Base-by-base conservation (phyloP, 148 eudicot species). In the Beta vulgaris region DNA sequence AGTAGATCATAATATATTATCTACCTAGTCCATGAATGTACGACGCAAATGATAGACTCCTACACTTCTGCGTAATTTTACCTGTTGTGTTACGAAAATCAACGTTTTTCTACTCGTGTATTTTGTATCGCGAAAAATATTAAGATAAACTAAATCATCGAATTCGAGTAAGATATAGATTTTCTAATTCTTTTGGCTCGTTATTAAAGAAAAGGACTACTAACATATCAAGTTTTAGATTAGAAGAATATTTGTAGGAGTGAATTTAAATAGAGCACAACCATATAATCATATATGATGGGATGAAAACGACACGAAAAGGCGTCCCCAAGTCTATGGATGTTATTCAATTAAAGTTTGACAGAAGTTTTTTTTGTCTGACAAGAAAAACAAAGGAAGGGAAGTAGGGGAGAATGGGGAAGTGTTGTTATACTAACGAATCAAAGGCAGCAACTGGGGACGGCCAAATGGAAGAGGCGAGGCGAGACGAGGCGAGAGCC, bases 271-370 rank as follows among this genome's bases (percentile, higher is more conserved):
- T 43, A 28, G 14, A 25, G 16, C 63, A 59, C 35, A 32, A 23
- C 42, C 26, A 43, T 68, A n/a, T n/a, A n/a, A n/a, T n/a, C n/a
- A n/a, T n/a, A n/a, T n/a, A 23, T 16, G 11, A 37, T 19, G 55
- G 8, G 25, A 19, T 23, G 64, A 73, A 67, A 57, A 73, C 19
- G 77, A 74, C 68, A 21, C 0, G 59, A 62, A 73, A 39, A 42
- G 62, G 46, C 49, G 65, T 55, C 73, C 83, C 79, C 31, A 59
- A 76, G 76, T 80, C 76, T 76, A 76, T 80, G 82, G 76, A 80
- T 35, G 68, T 23, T n/a, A 71, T 42, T 73, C 3, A 57, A 69
- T 34, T 39, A 3, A 29, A 54, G 55, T 26, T 69, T 61, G 55
- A 68, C 74, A 73, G 6, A 48, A 43, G 12, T 12, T 28, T 39